Conservation (phyloP, 2,329 filamentous ascomycete genomes). For the Drechslerella coelobrocha region DNA sequence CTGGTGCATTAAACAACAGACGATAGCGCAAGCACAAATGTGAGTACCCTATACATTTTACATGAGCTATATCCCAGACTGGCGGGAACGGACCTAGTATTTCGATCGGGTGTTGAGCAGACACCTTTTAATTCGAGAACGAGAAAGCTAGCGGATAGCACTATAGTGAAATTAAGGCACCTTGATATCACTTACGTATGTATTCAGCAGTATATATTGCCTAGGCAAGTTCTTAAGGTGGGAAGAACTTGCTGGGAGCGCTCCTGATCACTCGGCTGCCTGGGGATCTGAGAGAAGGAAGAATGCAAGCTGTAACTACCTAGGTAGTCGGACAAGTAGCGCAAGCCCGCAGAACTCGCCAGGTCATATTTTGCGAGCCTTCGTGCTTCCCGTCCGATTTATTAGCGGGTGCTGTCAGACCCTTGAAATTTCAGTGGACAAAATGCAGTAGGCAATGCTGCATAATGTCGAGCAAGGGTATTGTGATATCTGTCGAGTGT, state of each 20-base stretch:
- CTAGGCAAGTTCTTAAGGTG: no score
- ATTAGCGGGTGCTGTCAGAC: conserved; percentile 26
- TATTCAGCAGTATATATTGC: no score
- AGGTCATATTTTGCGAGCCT: conserved; percentile 38
- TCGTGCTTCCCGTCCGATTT: conserved; percentile 41
- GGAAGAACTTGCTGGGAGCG: conserved; percentile 30
- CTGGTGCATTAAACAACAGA: neutral
- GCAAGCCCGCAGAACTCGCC: no score
- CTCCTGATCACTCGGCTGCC: conserved; percentile 29
- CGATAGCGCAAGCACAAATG: neutral
- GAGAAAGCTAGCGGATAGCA: conserved; percentile 23
- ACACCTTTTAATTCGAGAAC: conserved; percentile 11
- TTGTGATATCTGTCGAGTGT: conserved; percentile 6
- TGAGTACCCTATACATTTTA: conserved; percentile 2
- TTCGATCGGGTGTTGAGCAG: no score
- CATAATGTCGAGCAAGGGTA: conserved; percentile 12
- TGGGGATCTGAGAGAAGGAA: no score
- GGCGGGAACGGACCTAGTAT: conserved; percentile 35
- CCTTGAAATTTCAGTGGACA: conserved; percentile 27
- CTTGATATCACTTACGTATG: no score
- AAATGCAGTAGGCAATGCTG: conserved; percentile 28
- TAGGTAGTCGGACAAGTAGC: no score
- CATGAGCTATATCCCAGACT: conserved; percentile 50
- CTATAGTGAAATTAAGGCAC: no score
- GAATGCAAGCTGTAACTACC: no score